Percentiles rank a stretch among this genome's conserved stretches.
Conservation (phyloP, 257 asterid species). For the Vinca minor region DNA sequence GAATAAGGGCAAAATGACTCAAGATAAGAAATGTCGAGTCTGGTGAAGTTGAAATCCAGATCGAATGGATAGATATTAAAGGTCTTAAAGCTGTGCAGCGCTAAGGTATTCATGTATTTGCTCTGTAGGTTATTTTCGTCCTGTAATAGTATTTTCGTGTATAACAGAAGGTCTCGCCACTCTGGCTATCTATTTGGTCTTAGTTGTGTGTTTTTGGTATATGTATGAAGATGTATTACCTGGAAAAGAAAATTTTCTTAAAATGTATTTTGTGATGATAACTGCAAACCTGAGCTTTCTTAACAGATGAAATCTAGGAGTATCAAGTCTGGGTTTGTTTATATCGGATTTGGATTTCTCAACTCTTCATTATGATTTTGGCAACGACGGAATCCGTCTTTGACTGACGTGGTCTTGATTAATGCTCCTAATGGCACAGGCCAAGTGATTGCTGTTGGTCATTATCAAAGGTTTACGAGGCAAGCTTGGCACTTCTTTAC, state of each 20-base stretch:
- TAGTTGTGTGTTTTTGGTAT: no score
- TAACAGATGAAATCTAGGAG: no score
- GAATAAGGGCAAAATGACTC: slow-evolving; percentile 59
- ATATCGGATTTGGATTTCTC: no score
- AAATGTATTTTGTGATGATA: not conserved
- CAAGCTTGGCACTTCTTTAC: not conserved
- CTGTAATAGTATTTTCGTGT: not conserved
- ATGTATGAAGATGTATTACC: no score
- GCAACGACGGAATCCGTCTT: no score
- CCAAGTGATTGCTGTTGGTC: no score
- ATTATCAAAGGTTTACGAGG: no score
- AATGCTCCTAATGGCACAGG: no score
- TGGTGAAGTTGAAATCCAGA: slow-evolving; percentile 58
- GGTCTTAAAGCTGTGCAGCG: slow-evolving; percentile 11
- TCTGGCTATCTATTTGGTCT: no score
- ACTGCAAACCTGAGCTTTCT: not conserved
- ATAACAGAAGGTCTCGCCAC: not conserved
- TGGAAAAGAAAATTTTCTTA: not conserved
- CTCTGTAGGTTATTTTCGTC: not conserved
- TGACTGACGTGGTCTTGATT: no score
- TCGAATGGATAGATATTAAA: slow-evolving; percentile 50
- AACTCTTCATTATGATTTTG: not conserved
- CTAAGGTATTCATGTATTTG: not conserved
- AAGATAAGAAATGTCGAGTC: slow-evolving; percentile 59
- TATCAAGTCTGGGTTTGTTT: no score